These are phyloP conservation scores for Cyanophora paradoxa DNA, from an alignment of 78 protist genomes.

Conservation along the genomic window DNA sequence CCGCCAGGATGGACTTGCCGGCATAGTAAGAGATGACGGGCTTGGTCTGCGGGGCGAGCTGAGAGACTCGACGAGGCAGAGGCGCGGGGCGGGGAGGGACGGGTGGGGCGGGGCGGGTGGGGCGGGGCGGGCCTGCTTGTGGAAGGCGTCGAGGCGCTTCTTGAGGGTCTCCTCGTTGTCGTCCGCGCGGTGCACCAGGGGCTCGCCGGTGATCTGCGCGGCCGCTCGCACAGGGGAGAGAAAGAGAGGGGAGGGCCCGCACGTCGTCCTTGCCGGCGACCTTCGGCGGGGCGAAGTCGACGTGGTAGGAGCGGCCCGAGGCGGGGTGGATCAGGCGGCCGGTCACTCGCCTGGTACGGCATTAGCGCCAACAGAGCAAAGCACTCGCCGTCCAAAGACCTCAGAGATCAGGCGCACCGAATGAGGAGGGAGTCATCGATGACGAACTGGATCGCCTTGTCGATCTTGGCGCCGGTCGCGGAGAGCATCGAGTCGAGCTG, in stretches of 20 bases:
- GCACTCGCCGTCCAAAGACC: no score
- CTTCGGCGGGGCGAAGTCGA: constrained; percentile 77
- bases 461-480: constrained; percentile 31
- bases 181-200: constrained; percentile 78
- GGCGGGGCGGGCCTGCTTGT: constrained; percentile 2
- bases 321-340: constrained; percentile 86
- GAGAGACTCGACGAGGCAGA: background rate
- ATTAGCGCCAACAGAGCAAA: no score
- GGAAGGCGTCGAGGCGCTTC: constrained; percentile 53
- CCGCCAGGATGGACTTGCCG: background rate
- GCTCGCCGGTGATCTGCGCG: constrained; percentile 97
- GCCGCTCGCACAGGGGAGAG: no score
- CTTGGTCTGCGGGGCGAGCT: constrained; percentile 9
- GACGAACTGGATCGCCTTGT: constrained; percentile 59
- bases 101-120: background rate
- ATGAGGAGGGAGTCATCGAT: constrained; percentile 75
- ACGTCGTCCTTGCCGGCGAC: constrained; percentile 48
- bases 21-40: constrained; percentile 57
- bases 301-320: constrained; percentile 80
- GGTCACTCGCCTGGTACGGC: no score
- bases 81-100: background rate
- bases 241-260: no score
- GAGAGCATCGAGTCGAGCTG: background rate
- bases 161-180: constrained; percentile 64
- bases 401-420: constrained; percentile 70